Evolutionary conservation across 805 yeast genomes (phyloP), one percentile per base, ranked within the genome.

Genomic region (Ogataea degrootiae): DNA sequence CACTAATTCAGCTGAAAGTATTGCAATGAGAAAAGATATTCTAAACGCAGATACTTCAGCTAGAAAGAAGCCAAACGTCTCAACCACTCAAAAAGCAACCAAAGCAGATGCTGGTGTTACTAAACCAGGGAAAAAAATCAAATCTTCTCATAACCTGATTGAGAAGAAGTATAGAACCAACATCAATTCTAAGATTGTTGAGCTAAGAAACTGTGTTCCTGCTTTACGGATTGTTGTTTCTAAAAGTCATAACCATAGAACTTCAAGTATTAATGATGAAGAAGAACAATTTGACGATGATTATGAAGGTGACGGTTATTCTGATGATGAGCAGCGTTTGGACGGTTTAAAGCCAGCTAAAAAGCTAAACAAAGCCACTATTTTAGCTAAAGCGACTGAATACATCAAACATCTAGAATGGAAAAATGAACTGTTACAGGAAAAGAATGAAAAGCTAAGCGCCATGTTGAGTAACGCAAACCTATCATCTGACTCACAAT

Each of bases 81-180:
- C 44, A 26, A 45, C 53, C 9, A 48, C 48, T 14, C 36, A 41
- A 3, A 39, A 45, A 15, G 45, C 39, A 17, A 31, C 41, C 7
- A 47, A 42, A 26, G 42, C 41, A 19, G 57, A 34, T 34, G 49
- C 39, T 34, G 51, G 41, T 26, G 46, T 42, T 33, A 29, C 37
- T 3, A 55, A 53, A 34, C 59, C 56, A 14, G 62, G 61, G 35
- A 74, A 73, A 50, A 74, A 73, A 52, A 74, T 77, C 44, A 80
- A 84, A 66, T 76, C 85, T 2, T 79, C 88, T 14, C 96, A 87
- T 65, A 87, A 87, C 60, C 77, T 86, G 74, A 85, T 87, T 56
- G 96, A 87, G 60, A 86, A 86, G 67, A 83, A 85, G 63, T 87
- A 87, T 66, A 69, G 96, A 60, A 83, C 89, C 14, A 87, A 87